phyloP scores from a whole-genome alignment of 768 basidiomycete genomes.

The Rhodocollybia butyracea region DNA sequence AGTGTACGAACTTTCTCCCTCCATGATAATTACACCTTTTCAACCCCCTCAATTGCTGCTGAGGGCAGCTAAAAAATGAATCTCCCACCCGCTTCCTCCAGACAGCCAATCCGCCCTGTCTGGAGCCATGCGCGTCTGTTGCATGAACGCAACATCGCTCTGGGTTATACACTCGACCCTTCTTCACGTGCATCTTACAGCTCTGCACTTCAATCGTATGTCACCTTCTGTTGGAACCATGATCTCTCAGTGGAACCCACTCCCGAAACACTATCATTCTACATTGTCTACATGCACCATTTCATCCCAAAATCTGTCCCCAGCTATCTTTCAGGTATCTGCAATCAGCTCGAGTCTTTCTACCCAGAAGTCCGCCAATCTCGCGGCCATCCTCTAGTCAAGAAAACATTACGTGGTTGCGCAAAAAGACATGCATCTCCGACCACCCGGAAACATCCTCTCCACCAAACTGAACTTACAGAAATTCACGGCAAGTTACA shows the following conservation, averaged over 20 bases:
- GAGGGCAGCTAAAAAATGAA: background rate
- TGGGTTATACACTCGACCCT: background rate
- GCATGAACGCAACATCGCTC: background rate
- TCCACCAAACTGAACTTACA: background rate
- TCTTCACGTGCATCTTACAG: background rate
- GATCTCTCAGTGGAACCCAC: background rate
- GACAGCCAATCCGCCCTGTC: background rate
- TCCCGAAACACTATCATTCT: background rate
- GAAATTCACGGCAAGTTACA: background rate
- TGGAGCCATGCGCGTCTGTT: background rate
- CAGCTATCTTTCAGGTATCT: background rate
- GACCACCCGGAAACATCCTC: background rate
- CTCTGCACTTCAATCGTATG: background rate
- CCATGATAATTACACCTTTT: background rate
- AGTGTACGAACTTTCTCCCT: background rate
- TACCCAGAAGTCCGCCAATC: background rate
- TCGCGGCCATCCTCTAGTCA: no score
- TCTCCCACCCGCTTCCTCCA: background rate
- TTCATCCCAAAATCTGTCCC: background rate
- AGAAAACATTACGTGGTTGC: background rate
- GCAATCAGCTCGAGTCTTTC: background rate
- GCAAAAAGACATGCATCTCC: background rate
- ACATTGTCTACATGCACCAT: background rate
- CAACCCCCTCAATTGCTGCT: background rate
- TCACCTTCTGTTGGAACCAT: background rate